These are phyloP conservation scores for Beta vulgaris DNA, from an alignment of 148 eudicot genomes.

Conservation along the genomic window DNA sequence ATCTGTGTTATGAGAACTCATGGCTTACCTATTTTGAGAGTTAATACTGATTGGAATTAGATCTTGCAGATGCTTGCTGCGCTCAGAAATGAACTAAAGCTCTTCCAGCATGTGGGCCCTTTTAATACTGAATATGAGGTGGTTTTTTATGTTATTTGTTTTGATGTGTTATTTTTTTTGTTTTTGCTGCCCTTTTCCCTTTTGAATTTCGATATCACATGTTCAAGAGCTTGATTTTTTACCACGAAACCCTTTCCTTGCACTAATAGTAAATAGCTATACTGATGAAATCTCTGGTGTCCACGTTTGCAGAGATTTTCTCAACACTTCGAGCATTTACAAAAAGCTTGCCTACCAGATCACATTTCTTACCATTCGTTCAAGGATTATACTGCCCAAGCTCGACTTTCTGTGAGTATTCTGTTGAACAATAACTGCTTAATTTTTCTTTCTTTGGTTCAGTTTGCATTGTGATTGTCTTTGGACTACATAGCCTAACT, in stretches of 20 bases:
- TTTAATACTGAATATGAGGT: conserved; percentile 98
- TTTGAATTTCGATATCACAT: background rate
- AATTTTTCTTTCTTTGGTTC: too few relatives aligned
- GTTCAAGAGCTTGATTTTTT: background rate
- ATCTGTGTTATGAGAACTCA: too few relatives aligned
- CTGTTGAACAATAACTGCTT: too few relatives aligned
- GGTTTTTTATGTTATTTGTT: conserved; percentile 5
- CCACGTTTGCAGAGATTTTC: conserved; percentile 57
- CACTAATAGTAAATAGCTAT: background rate
- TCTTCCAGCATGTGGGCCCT: conserved; percentile 56
- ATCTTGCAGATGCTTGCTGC: conserved; percentile 85
- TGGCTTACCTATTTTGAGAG: background rate
- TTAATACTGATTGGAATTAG: conserved; percentile 11
- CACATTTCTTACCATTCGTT: conserved; percentile 65
- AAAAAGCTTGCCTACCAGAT: conserved; percentile 84
- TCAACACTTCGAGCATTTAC: conserved; percentile 94
- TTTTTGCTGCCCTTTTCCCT: too few relatives aligned
- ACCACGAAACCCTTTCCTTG: background rate
- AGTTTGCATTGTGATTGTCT: too few relatives aligned
- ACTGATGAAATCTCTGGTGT: conserved; percentile 16
- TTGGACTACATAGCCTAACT: background rate
- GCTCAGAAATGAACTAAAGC: conserved; percentile 68
- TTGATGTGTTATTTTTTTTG: background rate
- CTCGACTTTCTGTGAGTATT: conserved; percentile 62
- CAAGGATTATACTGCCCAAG: conserved; percentile 60